Base-by-base conservation (phyloP, 257 asterid species). In the Lycium barbarum region DNA sequence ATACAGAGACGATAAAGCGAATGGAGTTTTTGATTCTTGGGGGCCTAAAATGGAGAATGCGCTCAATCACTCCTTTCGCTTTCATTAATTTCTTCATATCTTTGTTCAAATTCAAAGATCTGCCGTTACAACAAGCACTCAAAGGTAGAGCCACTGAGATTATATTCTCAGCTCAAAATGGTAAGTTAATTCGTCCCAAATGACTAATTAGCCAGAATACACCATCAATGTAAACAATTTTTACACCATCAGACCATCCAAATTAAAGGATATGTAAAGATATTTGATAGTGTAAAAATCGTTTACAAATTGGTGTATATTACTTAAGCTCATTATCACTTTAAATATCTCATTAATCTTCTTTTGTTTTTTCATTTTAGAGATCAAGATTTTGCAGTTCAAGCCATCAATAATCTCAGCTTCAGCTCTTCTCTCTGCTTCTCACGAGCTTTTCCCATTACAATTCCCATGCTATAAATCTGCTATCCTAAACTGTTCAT, bases 11-110 rank as follows among this genome's bases (percentile, higher is more conserved):
- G 4, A 86, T 92, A 22, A 88, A 89, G 84, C 85, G 93, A 86
- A 94, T 91, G 97, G 98, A 94, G 84, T 82, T 91, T 85, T 80
- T 92, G 66, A 90, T 94, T 14, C 95, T 94, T 35, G 95, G 93
- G 45, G 92, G 93, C 81, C 91, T 94, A 2, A 84, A 91, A 85
- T 94, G 98, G 98, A 49, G 98, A 86, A 92, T 91, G 98, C 90
- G 94, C 18, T 94, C 98, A 4, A 88, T 91, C 6, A 93, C 87
- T 81, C 94, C 98, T 0, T 93, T 94, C 26, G 90, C 89, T 0
- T 94, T 93, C 57, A 15, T 84, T 49, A 86, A 85, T 84, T 92
- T 86, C 88, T 93, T 92, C 88, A 82, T 93, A 85, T 61, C 90
- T 0, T 85, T 89, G 58, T 91, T 93, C 86, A 72, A 85, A 40